Percentiles rank a stretch among this genome's conserved stretches.
phyloP scores from a whole-genome alignment of 305 asterid species.

The Rubia peregrina region DNA sequence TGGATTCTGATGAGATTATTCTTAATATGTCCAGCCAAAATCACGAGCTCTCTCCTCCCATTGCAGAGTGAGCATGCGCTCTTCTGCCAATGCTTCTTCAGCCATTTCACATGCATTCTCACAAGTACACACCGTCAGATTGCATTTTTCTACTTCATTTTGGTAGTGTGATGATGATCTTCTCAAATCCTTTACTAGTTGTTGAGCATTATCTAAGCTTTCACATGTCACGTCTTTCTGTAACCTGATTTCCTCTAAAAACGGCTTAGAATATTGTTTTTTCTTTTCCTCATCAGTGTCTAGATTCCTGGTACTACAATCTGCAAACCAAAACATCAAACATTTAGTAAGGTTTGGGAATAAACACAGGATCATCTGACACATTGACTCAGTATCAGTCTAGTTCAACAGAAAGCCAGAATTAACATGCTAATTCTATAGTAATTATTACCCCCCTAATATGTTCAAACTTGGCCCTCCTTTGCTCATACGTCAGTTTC shows the following conservation, averaged over 20 bases:
- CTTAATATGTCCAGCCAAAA: conserved; percentile 38
- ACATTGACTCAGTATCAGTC: not conserved
- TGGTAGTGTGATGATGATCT: conserved; percentile 41
- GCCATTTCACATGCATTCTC: conserved; percentile 58
- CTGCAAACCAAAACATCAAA: conserved; percentile 14
- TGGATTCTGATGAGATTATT: too few species aligned
- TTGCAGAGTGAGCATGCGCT: conserved; percentile 43
- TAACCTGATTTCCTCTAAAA: conserved; percentile 46
- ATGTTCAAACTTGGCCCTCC: not conserved
- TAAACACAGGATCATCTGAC: not conserved
- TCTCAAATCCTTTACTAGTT: conserved; percentile 32
- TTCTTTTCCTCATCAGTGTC: conserved; percentile 30
- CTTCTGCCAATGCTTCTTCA: conserved; percentile 33
- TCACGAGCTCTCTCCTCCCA: conserved; percentile 58
- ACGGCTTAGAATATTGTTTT: conserved; percentile 41
- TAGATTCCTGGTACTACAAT: conserved; percentile 32
- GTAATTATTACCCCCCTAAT: not conserved
- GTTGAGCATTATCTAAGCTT: conserved; percentile 32
- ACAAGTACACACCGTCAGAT: conserved; percentile 36
- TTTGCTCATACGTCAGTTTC: too few species aligned
- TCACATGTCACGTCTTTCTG: conserved; percentile 38
- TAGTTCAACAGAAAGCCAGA: not conserved
- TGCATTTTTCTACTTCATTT: conserved; percentile 53
- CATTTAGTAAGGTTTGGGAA: not conserved
- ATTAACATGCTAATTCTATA: not conserved